Conservation (phyloP, 2,329 filamentous ascomycete genomes). For the Sclerotinia nivalis region DNA sequence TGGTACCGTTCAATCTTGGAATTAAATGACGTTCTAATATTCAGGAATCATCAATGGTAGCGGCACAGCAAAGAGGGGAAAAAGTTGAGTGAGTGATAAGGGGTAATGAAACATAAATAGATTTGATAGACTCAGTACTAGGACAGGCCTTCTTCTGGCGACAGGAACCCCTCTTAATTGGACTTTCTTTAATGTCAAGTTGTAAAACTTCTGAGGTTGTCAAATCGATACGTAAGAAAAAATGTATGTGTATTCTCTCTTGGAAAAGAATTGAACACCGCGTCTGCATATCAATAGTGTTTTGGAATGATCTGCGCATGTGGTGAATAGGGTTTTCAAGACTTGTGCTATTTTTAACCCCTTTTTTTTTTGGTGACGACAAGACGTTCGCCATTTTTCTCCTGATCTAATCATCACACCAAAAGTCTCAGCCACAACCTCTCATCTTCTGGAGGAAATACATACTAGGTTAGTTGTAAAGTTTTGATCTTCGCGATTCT, state of each 20-base stretch:
- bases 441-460: background rate
- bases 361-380: background rate
- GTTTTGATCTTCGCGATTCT: background rate
- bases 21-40: background rate
- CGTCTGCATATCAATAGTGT: background rate
- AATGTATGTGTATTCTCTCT: too few relatives aligned
- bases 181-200: background rate
- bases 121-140: background rate
- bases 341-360: background rate
- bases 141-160: background rate
- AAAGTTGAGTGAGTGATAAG: background rate
- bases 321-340: background rate
- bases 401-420: background rate
- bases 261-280: background rate
- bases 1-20: background rate
- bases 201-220: too few relatives aligned
- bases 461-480: too few relatives aligned
- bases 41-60: background rate
- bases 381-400: background rate
- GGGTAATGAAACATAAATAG: background rate
- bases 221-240: too few relatives aligned
- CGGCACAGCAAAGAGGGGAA: background rate
- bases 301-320: constrained; percentile 1
- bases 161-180: background rate
- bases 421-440: background rate